Conservation (phyloP, 164 flowering plant genomes). For the Euptelea pleiosperma region DNA sequence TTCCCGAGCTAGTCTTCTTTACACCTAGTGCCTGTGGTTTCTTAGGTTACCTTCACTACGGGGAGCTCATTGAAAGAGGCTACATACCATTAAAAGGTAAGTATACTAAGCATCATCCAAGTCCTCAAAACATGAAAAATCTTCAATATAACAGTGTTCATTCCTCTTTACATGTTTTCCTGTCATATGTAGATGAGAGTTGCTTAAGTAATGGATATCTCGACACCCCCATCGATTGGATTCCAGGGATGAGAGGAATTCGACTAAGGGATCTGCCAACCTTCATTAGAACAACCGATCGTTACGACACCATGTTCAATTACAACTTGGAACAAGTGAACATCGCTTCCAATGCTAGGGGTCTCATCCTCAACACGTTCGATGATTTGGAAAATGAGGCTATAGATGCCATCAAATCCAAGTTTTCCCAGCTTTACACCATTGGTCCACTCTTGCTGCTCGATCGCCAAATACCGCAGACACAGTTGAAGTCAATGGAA, state of each 20-base stretch:
- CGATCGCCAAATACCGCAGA: too few species aligned
- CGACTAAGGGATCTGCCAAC: constrained; percentile 13
- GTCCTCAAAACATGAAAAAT: neutral
- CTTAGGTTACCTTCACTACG: constrained; percentile 1
- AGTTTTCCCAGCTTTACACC: too few species aligned
- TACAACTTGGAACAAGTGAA: neutral
- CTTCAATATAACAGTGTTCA: neutral
- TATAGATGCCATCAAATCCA: too few species aligned
- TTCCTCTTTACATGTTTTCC: neutral
- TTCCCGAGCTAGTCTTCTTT: constrained; percentile 8
- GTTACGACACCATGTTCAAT: constrained; percentile 11
- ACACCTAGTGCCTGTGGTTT: constrained; percentile 9
- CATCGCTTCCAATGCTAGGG: too few species aligned
- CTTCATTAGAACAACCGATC: constrained; percentile 12
- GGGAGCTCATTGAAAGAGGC: neutral
- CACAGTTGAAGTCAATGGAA: neutral
- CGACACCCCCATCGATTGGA: constrained; percentile 13
- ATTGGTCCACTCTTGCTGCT: too few species aligned
- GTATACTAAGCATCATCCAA: neutral
- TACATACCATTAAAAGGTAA: constrained; percentile 1
- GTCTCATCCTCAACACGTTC: too few species aligned
- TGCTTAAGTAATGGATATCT: constrained; percentile 16
- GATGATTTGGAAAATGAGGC: too few species aligned
- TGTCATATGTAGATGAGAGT: constrained; percentile 9
- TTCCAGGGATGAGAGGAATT: constrained; percentile 12